Evolutionary conservation across 75 land plant species (phyloP).

Genomic region (Cupressus sempervirens): DNA sequence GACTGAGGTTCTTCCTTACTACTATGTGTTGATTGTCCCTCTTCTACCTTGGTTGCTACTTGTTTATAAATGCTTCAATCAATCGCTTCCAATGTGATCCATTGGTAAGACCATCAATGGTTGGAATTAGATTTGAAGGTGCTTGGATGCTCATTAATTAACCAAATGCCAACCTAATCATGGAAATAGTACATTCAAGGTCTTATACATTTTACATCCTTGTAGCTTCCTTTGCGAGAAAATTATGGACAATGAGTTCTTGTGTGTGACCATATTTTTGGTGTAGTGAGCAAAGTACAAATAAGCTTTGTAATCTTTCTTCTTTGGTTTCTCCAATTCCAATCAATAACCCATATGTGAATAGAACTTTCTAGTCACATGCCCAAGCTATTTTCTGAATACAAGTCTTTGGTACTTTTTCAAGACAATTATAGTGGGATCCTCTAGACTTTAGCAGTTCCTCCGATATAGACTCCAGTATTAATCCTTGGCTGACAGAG

Average conservation of each 20-base stretch:
- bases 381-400: slow-evolving; percentile 33
- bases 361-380: slow-evolving; percentile 28
- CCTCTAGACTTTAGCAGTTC: slow-evolving; percentile 34
- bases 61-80: too few species aligned
- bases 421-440: slow-evolving; percentile 30
- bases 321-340: slow-evolving; percentile 41
- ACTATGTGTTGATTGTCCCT: too few species aligned
- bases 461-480: slow-evolving; percentile 32
- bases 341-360: slow-evolving; percentile 35
- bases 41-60: too few species aligned
- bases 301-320: slow-evolving; percentile 27
- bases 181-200: slow-evolving; percentile 37
- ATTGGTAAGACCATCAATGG: too few species aligned
- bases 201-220: slow-evolving; percentile 32
- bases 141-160: slow-evolving; percentile 40
- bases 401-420: slow-evolving; percentile 29
- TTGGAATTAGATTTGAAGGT: slow-evolving; percentile 37
- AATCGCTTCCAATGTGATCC: too few species aligned
- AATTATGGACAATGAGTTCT: slow-evolving; percentile 41
- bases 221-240: slow-evolving; percentile 37
- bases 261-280: slow-evolving; percentile 38
- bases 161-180: slow-evolving; percentile 39
- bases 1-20: too few species aligned
- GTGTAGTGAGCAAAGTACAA: slow-evolving; percentile 28
- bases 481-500: slow-evolving; percentile 44